These are phyloP conservation scores for Rhizoclosmatium sp. DNA, from an alignment of 192 early-diverging fungal species.

Conservation along the genomic window DNA sequence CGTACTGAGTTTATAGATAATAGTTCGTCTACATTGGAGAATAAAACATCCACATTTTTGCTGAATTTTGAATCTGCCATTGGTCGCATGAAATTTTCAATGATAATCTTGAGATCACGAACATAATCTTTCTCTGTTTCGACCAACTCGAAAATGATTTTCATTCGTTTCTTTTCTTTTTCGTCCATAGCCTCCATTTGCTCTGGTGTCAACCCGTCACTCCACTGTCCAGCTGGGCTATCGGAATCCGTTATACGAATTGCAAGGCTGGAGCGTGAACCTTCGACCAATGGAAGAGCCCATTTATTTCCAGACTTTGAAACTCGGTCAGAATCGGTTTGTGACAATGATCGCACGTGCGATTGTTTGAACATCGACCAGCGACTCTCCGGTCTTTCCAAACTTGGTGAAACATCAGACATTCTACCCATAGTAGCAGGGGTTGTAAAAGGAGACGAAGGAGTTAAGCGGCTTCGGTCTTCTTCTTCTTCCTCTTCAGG, in stretches of 20 bases:
- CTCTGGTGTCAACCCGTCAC: constrained; percentile 38
- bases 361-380: constrained; percentile 15
- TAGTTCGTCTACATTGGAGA: constrained; percentile 60
- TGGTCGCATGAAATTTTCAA: constrained; percentile 61
- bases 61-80: constrained; percentile 45
- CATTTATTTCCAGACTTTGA: background rate
- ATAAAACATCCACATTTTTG: constrained; percentile 52
- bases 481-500: constrained; percentile 20
- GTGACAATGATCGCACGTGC: constrained; percentile 2
- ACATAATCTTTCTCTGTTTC: constrained; percentile 63
- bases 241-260: background rate
- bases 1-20: constrained; percentile 45
- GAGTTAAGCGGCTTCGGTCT: background rate
- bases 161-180: constrained; percentile 48
- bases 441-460: background rate
- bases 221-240: constrained; percentile 35
- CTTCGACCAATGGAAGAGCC: background rate
- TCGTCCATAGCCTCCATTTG: constrained; percentile 28
- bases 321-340: background rate
- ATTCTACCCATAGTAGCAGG: background rate
- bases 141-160: constrained; percentile 59
- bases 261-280: background rate
- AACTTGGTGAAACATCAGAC: background rate
- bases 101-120: constrained; percentile 59
- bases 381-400: background rate